Base-by-base conservation (phyloP, 2,329 filamentous ascomycete genomes). In the Diaporthe velutina region DNA sequence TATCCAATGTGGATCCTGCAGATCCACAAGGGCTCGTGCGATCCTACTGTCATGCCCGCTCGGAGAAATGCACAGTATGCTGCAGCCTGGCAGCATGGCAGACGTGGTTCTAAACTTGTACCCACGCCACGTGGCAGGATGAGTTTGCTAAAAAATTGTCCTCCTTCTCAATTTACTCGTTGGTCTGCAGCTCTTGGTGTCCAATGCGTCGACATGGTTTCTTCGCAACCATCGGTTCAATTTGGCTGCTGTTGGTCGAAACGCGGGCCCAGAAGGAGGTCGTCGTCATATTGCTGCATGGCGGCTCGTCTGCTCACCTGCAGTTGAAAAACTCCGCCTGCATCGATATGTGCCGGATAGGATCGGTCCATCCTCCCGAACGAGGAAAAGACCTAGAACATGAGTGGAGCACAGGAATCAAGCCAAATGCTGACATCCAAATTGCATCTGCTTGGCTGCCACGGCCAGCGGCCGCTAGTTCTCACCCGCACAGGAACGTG, bases 371-470 rank as follows among this genome's bases (percentile, higher is more conserved):
- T 50, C 22, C 7, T 50, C 45, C 28, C 42, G 30, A 33, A 64
- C 19, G 38, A 28, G 15, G 15, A 13, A 30, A 28, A 45, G 15
- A 45, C 12, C 60, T 67, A 5, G 30, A 52, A 12, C 7, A 38
- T 35, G 42, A 38, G n/a, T 50, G 61, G 42, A 17, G 19, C 45
- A 35, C 5, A n/a, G 60, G 42, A 25, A 50, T 67, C 10, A 4
- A n/a, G 30, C 61, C 42, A 50, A 52, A 35, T 67, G 61, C 61
- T 67, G 42, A 67, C 61, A 67, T 19, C 28, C 40, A 45, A 15
- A 22, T 64, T 64, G 38, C 5, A n/a, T 48, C 40, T 66, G 61
- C 61, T 67, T 35, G 42, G 30, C 40, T 67, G 17, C 42, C 45
- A 67, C 4, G 17, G 3, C 28, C 42, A 66, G 42, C 60, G 28